Evolutionary conservation across 257 asterid species (phyloP).

Genomic region (Solanum boliviense): DNA sequence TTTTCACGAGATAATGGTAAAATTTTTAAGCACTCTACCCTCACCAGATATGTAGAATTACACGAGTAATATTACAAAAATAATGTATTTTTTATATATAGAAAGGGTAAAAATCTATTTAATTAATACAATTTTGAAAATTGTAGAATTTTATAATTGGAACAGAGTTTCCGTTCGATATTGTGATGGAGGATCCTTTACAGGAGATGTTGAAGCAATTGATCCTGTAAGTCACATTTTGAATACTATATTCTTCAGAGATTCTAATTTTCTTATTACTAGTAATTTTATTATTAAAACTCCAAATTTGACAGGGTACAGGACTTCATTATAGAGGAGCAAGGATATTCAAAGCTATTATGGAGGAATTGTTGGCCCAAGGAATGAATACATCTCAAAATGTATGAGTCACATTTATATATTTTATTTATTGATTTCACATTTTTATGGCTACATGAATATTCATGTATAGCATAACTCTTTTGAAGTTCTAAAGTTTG

Average conservation of each 20-base stretch:
- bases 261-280: background rate
- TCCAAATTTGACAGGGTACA: background rate
- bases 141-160: conserved; percentile 79
- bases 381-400: background rate
- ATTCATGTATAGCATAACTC: background rate
- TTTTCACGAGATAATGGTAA: background rate
- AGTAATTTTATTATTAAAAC: background rate
- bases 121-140: background rate
- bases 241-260: background rate
- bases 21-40: conserved; percentile 13
- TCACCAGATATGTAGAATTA: background rate
- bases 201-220: conserved; percentile 59
- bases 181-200: conserved; percentile 91
- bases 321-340: conserved; percentile 3
- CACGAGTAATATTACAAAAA: background rate
- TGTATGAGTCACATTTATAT: background rate
- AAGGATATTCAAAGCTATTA: background rate
- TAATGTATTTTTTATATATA: background rate
- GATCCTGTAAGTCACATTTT: background rate
- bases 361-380: background rate
- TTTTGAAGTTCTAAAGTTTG: background rate
- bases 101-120: background rate
- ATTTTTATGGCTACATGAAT: background rate
- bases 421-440: background rate
- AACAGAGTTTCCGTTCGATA: conserved; percentile 81